A percentile compares a stretch with the other conserved stretches of the same genome.
Conservation (phyloP, 148 eudicot species). For the Camellia lanceoleosa region DNA sequence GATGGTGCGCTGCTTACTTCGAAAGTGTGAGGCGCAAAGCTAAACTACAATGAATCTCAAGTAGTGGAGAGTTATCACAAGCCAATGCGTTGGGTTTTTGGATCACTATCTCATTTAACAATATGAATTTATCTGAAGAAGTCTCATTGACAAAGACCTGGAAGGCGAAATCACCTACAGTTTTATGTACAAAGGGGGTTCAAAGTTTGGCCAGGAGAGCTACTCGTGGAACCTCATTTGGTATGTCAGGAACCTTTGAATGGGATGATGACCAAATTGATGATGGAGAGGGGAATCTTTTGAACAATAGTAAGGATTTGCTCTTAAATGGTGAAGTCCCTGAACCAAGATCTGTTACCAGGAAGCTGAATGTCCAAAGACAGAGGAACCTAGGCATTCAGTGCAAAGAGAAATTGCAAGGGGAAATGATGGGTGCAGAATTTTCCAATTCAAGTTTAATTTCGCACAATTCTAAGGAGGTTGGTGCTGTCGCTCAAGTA, state of each 20-base stretch:
- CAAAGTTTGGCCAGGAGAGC: conserved; percentile 46
- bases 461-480: conserved; percentile 7
- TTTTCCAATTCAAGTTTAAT: conserved; percentile 17
- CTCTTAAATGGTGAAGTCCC: conserved; percentile 11
- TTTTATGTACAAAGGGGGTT: conserved; percentile 40
- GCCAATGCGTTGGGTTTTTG: conserved; percentile 48
- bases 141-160: conserved; percentile 15
- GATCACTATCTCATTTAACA: conserved; percentile 48
- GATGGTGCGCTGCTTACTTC: conserved; percentile 17
- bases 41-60: conserved; percentile 40
- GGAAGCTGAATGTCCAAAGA: conserved; percentile 18
- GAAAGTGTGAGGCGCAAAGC: conserved; percentile 18
- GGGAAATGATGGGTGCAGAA: background rate
- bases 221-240: conserved; percentile 17
- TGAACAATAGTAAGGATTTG: conserved; percentile 14
- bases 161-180: conserved; percentile 39
- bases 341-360: conserved; percentile 22
- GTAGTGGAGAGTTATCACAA: conserved; percentile 46
- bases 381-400: conserved; percentile 15
- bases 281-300: conserved; percentile 13
- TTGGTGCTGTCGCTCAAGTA: conserved; percentile 16
- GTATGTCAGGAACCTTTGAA: conserved; percentile 35
- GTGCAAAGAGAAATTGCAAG: conserved; percentile 15
- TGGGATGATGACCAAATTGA: conserved; percentile 42
- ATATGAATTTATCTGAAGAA: conserved; percentile 26